Evolutionary conservation across 1,284 basidiomycete genomes (phyloP), one percentile per base, ranked within the genome.

Genomic region (Singerocomus rubriflavus): DNA sequence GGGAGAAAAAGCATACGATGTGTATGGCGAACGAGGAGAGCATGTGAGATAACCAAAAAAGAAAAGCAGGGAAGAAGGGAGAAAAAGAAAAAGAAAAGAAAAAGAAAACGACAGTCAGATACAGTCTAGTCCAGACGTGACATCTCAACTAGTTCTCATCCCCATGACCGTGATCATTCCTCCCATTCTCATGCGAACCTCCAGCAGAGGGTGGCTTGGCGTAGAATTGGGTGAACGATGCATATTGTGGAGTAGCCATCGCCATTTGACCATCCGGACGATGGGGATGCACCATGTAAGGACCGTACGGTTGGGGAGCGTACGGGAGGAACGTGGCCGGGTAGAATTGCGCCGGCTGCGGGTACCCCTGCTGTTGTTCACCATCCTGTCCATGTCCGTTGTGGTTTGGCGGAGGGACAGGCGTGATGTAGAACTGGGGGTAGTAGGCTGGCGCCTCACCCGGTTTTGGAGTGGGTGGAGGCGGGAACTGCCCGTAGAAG

Each of bases 371-470:
- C 37, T 21, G 21, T 21, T 63, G 66, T 57, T 80, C 80, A 46
- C 70, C 71, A 26, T 80, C 79, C 50, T 78, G 73, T 35, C 70
- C 70, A 54, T 73, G 73, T 31, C 51, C 69, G 61, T 52, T 73
- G 66, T 56, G 73, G 62, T 54, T 69, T 52, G 59, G 74, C 59
- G 61, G 76, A 54, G 67, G 75, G 50, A 71, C 65, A 29, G 71
- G 74, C 12, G 75, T 67, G 51, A 79, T 66, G 61, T 75, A 72
- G 63, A 75, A 77, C 52, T 71, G 76, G 46, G 76, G 77, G 58
- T 76, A 77, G 59, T 74, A 79, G 43, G 74, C 64, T 29, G 76
- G 71, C n/a, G 63, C 67, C 57, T 80, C 80, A 48, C 77, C 75
- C 25, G 77, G 77, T 66, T 81, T 84, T 50, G 73, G 68, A 46